Evolutionary conservation across 2,329 filamentous ascomycete species (phyloP).

Genomic region (Sporothrix phasma): DNA sequence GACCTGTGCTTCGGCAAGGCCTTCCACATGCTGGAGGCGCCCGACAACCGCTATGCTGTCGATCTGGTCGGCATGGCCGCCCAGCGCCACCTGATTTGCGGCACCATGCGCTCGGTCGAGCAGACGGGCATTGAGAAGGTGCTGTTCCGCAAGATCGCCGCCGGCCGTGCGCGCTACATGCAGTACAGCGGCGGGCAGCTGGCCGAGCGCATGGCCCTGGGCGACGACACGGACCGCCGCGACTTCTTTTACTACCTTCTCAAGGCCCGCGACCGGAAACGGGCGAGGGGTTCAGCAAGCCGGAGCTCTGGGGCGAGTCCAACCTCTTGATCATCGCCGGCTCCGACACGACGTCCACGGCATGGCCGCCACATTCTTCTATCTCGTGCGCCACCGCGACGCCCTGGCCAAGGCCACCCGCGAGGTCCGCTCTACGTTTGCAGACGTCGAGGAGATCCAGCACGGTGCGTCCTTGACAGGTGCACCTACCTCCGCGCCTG

Average conservation of each 20-base stretch:
- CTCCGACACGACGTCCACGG: constrained; percentile 62
- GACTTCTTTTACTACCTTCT: constrained; percentile 71
- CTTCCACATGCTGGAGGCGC: constrained; percentile 50
- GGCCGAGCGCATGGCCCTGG: constrained; percentile 54
- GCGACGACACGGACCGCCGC: constrained; percentile 55
- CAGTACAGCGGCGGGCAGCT: constrained; percentile 59
- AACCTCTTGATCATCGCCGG: constrained; percentile 64
- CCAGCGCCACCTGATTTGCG: constrained; percentile 61
- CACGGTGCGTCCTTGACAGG: constrained; percentile 39
- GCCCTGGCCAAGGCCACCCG: constrained; percentile 37
- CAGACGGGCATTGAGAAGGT: constrained; percentile 56
- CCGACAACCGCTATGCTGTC: constrained; percentile 56
- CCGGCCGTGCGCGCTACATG: constrained; percentile 60
- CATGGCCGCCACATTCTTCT: constrained; percentile 53
- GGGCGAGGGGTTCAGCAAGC: constrained; percentile 52
- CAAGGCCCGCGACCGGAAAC: constrained; percentile 61
- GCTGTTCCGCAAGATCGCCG: constrained; percentile 57
- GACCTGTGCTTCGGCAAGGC: constrained; percentile 53
- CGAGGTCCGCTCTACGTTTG: constrained; percentile 45
- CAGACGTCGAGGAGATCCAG: constrained; percentile 43
- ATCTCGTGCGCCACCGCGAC: constrained; percentile 44
- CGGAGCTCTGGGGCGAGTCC: constrained; percentile 61
- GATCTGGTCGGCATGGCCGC: constrained; percentile 58
- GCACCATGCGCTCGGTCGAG: constrained; percentile 60
- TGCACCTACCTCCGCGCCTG: constrained; percentile 54